phyloP scores from a whole-genome alignment of 1,284 basidiomycete genomes.

The Pholiota adiposa region DNA sequence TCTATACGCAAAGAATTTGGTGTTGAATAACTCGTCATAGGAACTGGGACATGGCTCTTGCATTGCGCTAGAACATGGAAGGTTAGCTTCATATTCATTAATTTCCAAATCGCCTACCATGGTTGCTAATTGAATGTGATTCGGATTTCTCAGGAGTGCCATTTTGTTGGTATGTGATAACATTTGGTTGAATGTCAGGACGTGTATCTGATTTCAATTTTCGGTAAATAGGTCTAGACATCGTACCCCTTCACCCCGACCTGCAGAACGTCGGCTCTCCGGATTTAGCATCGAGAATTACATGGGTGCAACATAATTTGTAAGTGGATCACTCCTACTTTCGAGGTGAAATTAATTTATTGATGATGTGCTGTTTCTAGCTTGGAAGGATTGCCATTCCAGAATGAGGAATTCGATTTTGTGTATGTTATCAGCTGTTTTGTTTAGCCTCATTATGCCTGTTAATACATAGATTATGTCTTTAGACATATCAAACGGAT shows the following conservation, averaged over 20 bases:
- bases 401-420: conserved; percentile 72
- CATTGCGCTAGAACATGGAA: conserved; percentile 65
- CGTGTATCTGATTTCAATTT: not conserved
- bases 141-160: conserved; percentile 40
- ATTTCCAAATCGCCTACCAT: conserved; percentile 7
- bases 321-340: conserved; percentile 34
- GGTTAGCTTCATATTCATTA: too few species aligned
- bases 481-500: conserved; percentile 67
- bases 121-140: not conserved
- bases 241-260: conserved; percentile 71
- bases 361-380: conserved; percentile 36
- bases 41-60: conserved; percentile 69
- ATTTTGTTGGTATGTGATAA: conserved; percentile 59
- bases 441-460: not conserved
- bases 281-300: conserved; percentile 62
- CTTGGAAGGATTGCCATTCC: conserved; percentile 68
- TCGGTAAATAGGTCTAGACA: conserved; percentile 57
- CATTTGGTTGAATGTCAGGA: not conserved
- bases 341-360: conserved; percentile 11
- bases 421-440: conserved; percentile 48
- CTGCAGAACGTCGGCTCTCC: conserved; percentile 54
- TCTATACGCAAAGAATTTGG: too few species aligned
- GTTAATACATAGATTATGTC: not conserved
- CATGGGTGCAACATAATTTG: conserved; percentile 75
- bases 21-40: conserved; percentile 33